Percentiles rank a stretch among this genome's conserved stretches.
Evolutionary conservation across 2,329 filamentous ascomycete species (phyloP).

Genomic region (Diaporthe batatas): DNA sequence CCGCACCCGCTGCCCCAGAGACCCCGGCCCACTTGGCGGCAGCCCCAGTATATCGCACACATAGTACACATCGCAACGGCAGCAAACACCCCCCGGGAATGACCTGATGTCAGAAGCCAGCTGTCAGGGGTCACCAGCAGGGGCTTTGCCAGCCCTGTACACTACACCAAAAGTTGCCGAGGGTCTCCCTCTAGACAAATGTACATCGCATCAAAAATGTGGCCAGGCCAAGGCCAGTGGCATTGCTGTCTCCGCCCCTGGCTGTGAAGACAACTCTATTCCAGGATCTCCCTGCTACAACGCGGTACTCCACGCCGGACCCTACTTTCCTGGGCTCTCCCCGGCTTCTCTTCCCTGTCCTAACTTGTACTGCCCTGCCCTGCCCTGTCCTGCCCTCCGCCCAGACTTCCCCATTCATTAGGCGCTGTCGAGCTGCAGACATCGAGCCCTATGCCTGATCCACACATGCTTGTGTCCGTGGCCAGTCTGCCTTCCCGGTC

Average conservation of each 20-base stretch:
- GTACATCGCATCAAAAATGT: constrained; percentile 24
- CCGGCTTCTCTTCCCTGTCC: constrained; percentile 16
- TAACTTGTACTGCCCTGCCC: neutral
- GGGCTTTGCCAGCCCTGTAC: constrained; percentile 3
- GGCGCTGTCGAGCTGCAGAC: constrained; percentile 37
- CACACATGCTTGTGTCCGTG: constrained; percentile 6
- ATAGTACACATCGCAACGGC: constrained; percentile 9
- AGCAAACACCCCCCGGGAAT: neutral
- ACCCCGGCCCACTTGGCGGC: constrained; percentile 29
- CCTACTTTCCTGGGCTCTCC: constrained; percentile 19
- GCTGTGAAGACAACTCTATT: constrained; percentile 24
- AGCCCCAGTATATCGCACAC: constrained; percentile 16
- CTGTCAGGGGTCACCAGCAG: constrained; percentile 6
- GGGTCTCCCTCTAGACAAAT: constrained; percentile 21
- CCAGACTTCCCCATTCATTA: constrained; percentile 25
- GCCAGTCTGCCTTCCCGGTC: constrained; percentile 22
- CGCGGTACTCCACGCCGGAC: constrained; percentile 16
- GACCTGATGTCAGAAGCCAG: constrained; percentile 36
- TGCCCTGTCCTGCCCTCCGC: constrained; percentile 23
- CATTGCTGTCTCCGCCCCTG: constrained; percentile 33
- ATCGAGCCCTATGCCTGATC: constrained; percentile 34
- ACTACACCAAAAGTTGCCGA: neutral
- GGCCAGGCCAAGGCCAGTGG: constrained; percentile 31
- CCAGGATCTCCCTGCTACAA: constrained; percentile 11
- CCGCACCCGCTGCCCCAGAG: constrained; percentile 16